phyloP scores from a whole-genome alignment of 2,329 filamentous ascomycete genomes.

The Epichloe coenophiala region DNA sequence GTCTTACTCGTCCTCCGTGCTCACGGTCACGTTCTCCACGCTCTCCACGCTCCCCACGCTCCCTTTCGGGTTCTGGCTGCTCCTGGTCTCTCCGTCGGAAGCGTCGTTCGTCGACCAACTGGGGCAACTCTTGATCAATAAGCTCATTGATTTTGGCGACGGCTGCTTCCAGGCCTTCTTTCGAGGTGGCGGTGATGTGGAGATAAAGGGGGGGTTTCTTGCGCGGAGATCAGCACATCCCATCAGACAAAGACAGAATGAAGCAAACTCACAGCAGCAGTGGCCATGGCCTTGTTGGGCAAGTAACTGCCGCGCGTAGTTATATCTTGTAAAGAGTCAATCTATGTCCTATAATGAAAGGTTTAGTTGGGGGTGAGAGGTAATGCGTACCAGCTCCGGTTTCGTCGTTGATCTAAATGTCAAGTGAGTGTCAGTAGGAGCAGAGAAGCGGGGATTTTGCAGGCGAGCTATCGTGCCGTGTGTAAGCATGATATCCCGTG shows the following conservation, averaged over 20 bases:
- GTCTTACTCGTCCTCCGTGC: slow-evolving; percentile 59
- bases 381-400: slow-evolving; percentile 94
- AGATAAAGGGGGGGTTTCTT: slow-evolving; percentile 94
- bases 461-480: slow-evolving; percentile 51
- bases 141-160: slow-evolving; percentile 82
- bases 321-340: slow-evolving; percentile 66
- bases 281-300: slow-evolving; percentile 95
- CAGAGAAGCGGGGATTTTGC: slow-evolving; percentile 50
- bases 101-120: slow-evolving; percentile 84
- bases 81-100: slow-evolving; percentile 72
- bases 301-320: slow-evolving; percentile 95
- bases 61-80: slow-evolving; percentile 59
- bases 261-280: slow-evolving; percentile 57
- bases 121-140: slow-evolving; percentile 91
- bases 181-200: slow-evolving; percentile 85
- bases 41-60: slow-evolving; percentile 17
- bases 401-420: slow-evolving; percentile 95
- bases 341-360: slow-evolving; percentile 26
- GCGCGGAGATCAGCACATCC: background rate
- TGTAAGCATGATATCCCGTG: slow-evolving; percentile 58
- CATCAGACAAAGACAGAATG: background rate
- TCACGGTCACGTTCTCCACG: slow-evolving; percentile 46
- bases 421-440: slow-evolving; percentile 91
- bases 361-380: slow-evolving; percentile 15
- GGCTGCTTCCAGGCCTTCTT: slow-evolving; percentile 81